These are phyloP conservation scores for Trichoderma sp. DNA, from an alignment of 2,329 filamentous ascomycete species.

Conservation along the genomic window DNA sequence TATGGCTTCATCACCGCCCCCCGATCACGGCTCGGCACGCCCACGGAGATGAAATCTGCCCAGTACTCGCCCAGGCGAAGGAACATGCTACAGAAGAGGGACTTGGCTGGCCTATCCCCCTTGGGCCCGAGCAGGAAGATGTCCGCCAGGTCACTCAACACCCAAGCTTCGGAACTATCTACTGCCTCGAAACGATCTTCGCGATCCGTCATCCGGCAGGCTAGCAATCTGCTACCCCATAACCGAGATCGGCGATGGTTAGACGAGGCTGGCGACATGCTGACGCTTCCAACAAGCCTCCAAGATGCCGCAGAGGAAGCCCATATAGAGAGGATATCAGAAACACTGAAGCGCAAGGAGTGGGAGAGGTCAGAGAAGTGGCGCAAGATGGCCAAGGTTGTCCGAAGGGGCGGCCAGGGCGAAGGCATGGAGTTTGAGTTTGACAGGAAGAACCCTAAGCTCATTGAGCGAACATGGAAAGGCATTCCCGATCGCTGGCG, in stretches of 20 bases:
- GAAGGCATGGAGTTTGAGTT: constrained; percentile 71
- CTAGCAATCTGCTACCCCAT: constrained; percentile 57
- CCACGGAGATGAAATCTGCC: constrained; percentile 42
- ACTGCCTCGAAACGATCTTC: constrained; percentile 51
- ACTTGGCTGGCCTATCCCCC: constrained; percentile 35
- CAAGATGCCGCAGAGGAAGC: constrained; percentile 56
- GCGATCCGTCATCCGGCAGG: constrained; percentile 54
- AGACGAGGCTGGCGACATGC: constrained; percentile 66
- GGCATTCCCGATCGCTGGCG: constrained; percentile 97
- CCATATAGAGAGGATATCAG: constrained; percentile 49
- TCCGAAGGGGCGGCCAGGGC: constrained; percentile 51
- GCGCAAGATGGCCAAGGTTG: constrained; percentile 62
- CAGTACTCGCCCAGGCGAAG: constrained; percentile 46
- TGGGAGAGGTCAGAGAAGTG: constrained; percentile 63
- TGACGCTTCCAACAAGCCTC: constrained; percentile 57
- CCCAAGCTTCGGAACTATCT: constrained; percentile 53
- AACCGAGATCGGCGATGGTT: constrained; percentile 60
- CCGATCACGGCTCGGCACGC: constrained; percentile 42
- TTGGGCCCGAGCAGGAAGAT: constrained; percentile 52
- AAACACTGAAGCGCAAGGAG: constrained; percentile 61
- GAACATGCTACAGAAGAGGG: constrained; percentile 43
- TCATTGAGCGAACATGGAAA: constrained; percentile 93
- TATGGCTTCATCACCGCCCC: constrained; percentile 63
- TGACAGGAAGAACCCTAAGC: constrained; percentile 75
- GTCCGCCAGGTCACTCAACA: constrained; percentile 58